Conservation (phyloP, 805 yeast species). For the Torulaspora quercuum region DNA sequence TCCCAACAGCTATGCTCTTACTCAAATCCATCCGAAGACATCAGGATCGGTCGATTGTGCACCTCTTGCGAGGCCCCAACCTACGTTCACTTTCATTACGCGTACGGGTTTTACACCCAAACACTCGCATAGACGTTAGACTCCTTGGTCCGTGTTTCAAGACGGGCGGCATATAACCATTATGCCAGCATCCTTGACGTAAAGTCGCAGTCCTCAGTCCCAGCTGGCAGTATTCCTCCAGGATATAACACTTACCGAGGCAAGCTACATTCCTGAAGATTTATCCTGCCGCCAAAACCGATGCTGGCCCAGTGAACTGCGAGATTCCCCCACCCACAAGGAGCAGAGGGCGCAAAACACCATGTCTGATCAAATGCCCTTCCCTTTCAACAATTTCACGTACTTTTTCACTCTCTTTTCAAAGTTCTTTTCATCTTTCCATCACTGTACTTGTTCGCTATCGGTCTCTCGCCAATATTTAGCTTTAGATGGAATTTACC, state of each 20-base stretch:
- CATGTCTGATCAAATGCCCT: slow-evolving; percentile 42
- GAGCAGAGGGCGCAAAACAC: slow-evolving; percentile 29
- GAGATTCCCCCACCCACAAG: slow-evolving; percentile 33
- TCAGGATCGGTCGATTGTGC: slow-evolving; percentile 41
- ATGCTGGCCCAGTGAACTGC: slow-evolving; percentile 38
- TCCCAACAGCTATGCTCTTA: slow-evolving; percentile 45
- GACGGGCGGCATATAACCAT: slow-evolving; percentile 39
- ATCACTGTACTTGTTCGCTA: slow-evolving; percentile 47
- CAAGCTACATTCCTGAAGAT: slow-evolving; percentile 36
- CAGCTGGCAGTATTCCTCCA: slow-evolving; percentile 31
- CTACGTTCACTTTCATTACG: slow-evolving; percentile 41
- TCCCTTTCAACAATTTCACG: slow-evolving; percentile 46
- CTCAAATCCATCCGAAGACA: slow-evolving; percentile 41
- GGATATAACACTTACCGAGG: slow-evolving; percentile 36
- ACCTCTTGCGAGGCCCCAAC: slow-evolving; percentile 35
- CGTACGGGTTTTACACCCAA: slow-evolving; percentile 42
- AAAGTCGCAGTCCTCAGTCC: slow-evolving; percentile 38
- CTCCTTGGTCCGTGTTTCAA: slow-evolving; percentile 44
- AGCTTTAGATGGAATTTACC: slow-evolving; percentile 42
- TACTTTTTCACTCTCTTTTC: slow-evolving; percentile 45
- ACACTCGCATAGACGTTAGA: slow-evolving; percentile 43
- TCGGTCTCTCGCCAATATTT: slow-evolving; percentile 47
- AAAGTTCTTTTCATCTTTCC: slow-evolving; percentile 46
- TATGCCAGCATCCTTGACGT: slow-evolving; percentile 39
- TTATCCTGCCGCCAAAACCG: slow-evolving; percentile 39